Conservation (phyloP, 2,329 filamentous ascomycete species). For the Aaosphaeria arxii region DNA sequence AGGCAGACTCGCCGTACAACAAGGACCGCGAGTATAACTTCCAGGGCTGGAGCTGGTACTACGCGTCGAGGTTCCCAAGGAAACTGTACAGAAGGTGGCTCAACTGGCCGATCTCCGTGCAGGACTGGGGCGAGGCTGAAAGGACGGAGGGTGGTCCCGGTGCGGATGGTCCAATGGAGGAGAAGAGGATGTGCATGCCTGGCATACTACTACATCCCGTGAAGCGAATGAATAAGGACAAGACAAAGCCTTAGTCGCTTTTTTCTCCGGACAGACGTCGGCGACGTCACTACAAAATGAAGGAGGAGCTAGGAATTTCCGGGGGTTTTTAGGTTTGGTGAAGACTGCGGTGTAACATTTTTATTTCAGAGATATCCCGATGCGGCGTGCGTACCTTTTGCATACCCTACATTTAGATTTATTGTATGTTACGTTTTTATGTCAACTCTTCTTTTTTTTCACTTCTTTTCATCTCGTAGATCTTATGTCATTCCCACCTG, state of each 20-base stretch:
- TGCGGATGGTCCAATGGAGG: constrained; percentile 51
- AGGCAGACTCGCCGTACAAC: constrained; percentile 43
- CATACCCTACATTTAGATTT: too few species aligned
- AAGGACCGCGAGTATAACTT: constrained; percentile 84
- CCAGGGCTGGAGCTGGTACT: constrained; percentile 85
- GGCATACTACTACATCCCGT: constrained; percentile 88
- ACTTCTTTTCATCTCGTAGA: too few species aligned
- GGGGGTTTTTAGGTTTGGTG: too few species aligned
- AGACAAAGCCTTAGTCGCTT: constrained; percentile 10
- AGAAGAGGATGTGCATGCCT: constrained; percentile 81
- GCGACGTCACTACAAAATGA: too few species aligned
- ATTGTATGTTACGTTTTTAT: too few species aligned
- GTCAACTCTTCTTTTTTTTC: too few species aligned
- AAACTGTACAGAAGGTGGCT: constrained; percentile 85
- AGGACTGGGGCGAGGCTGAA: constrained; percentile 76
- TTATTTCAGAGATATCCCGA: too few species aligned
- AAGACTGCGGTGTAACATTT: too few species aligned
- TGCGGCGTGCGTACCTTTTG: too few species aligned
- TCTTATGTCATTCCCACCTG: too few species aligned
- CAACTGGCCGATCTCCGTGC: constrained; percentile 74
- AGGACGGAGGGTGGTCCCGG: constrained; percentile 42
- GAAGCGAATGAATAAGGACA: constrained; percentile 56
- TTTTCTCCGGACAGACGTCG: not conserved
- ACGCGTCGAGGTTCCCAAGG: constrained; percentile 76
- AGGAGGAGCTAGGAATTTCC: too few species aligned